Base-by-base conservation (phyloP, 352 stramenopile genomes). In the Globisporangium orthogonon region DNA sequence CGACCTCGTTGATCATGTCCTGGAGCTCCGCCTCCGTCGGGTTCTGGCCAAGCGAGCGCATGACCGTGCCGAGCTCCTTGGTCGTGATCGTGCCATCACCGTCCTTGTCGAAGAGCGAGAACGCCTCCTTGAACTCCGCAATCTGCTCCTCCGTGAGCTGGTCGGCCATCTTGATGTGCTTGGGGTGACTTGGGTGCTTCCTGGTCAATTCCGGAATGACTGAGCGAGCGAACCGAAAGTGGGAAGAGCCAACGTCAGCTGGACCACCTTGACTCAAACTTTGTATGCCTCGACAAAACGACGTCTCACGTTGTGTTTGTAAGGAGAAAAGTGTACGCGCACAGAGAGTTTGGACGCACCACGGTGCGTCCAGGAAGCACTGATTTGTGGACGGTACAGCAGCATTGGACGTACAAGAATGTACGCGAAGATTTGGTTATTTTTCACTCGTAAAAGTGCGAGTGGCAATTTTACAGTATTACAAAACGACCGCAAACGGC, bases 101-200 rank as follows among this genome's bases (percentile, higher is more conserved):
- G 75, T 99, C 96, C 91, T 98, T 98, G 80, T 99, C 96, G 71
- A 99, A 99, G 48, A 99, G 89, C 69, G 94, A 98, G 87, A 99
- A 99, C 18, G 97, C 97, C 83, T 99, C 97, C 94, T 99, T 99
- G 89, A 99, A 99, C 90, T 99, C 97, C 45, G 96, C 96, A 83
- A 99, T 99, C 82, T 99, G 96, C 74, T 95, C 83, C 74, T 94
- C 83, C n/a, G 87, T 96, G 49, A 96, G 67, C 65, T 95, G 86
- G 74, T 95, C 85, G 72, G 85, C 83, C 85, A 94, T 94, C 50
- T 37, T 41, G 48, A 44, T 39, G 17, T 18, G 4, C 14, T 45
- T 23, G 23, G 23, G 23, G 23, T 23, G 23, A 52, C 75, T 54
- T 53, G 41, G 23, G 52, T 40, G 52, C 17, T 69, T 60, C 49